Percentiles rank a stretch among this genome's conserved stretches.
These are phyloP conservation scores for Solanum paucissectum DNA, from an alignment of 257 asterid species.

Conservation along the genomic window DNA sequence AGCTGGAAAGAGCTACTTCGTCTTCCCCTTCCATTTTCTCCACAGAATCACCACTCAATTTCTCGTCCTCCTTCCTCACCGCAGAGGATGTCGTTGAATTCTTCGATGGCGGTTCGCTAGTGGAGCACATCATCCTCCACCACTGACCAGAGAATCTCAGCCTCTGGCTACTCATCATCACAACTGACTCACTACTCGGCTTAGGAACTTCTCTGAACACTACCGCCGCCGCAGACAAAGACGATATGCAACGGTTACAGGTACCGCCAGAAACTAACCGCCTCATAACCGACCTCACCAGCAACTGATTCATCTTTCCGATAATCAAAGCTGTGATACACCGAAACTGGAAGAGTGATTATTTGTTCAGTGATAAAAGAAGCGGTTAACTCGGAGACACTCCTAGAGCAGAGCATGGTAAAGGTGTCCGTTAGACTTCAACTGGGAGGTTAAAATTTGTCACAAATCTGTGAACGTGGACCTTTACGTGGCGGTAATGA, in stretches of 20 bases:
- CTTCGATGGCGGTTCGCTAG: neutral
- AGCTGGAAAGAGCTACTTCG: conserved; percentile 41
- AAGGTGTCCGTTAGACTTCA: neutral
- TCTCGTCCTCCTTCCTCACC: conserved; percentile 15
- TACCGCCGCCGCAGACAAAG: conserved; percentile 4
- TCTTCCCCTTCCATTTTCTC: conserved; percentile 14
- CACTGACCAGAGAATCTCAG: neutral
- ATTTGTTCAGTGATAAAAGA: neutral
- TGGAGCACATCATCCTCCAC: neutral
- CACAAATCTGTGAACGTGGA: neutral
- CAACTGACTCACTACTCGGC: neutral
- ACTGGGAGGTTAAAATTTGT: neutral
- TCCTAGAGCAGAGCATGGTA: neutral
- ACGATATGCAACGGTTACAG: conserved; percentile 12
- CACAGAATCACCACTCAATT: conserved; percentile 12
- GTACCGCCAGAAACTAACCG: conserved; percentile 33
- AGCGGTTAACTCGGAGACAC: neutral
- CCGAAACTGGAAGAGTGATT: neutral
- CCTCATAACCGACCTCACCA: conserved; percentile 29
- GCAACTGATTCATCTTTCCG: conserved; percentile 39
- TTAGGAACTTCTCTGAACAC: neutral
- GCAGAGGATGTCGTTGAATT: neutral
- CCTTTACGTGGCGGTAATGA: neutral
- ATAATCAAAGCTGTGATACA: neutral
- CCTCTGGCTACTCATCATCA: neutral